Evolutionary conservation across 441 rosid genomes (phyloP).

Genomic region (Gossypium davidsonii): DNA sequence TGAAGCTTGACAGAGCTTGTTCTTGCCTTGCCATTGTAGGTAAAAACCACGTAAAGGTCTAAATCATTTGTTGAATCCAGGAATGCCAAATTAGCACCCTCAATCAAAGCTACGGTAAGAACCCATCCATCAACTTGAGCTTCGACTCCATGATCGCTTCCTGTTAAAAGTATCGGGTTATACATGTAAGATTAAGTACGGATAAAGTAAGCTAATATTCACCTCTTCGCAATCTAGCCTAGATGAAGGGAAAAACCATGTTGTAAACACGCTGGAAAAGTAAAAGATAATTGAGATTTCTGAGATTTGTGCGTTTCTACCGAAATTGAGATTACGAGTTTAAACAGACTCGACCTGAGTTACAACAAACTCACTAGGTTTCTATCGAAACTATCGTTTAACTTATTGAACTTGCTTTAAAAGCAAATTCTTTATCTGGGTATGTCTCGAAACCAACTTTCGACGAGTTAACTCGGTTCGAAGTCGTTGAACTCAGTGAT

Average conservation of each 20-base stretch:
- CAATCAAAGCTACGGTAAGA: constrained; percentile 74
- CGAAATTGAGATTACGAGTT: not conserved
- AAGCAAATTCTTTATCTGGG: constrained; percentile 59
- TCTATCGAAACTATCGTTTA: constrained; percentile 49
- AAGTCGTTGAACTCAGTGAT: constrained; percentile 65
- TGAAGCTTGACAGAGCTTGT: constrained; percentile 85
- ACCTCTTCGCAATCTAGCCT: constrained; percentile 65
- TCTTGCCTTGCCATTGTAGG: constrained; percentile 75
- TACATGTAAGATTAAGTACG: not conserved
- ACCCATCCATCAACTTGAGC: constrained; percentile 78
- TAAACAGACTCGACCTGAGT: constrained; percentile 63
- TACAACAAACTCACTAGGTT: constrained; percentile 61
- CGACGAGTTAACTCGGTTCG: constrained; percentile 46
- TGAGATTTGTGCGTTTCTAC: no score
- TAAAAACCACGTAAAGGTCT: constrained; percentile 73
- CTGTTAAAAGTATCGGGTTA: constrained; percentile 28
- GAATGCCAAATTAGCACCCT: constrained; percentile 56
- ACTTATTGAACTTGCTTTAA: constrained; percentile 51
- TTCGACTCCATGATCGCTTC: constrained; percentile 60
- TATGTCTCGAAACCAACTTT: constrained; percentile 38
- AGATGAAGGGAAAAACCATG: constrained; percentile 61
- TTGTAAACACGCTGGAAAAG: constrained; percentile 54
- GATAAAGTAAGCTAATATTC: constrained; percentile 8
- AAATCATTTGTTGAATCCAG: constrained; percentile 43
- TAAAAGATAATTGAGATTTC: constrained; percentile 1